phyloP scores from a whole-genome alignment of 31 red algal genomes.

The Endocladia muricata region DNA sequence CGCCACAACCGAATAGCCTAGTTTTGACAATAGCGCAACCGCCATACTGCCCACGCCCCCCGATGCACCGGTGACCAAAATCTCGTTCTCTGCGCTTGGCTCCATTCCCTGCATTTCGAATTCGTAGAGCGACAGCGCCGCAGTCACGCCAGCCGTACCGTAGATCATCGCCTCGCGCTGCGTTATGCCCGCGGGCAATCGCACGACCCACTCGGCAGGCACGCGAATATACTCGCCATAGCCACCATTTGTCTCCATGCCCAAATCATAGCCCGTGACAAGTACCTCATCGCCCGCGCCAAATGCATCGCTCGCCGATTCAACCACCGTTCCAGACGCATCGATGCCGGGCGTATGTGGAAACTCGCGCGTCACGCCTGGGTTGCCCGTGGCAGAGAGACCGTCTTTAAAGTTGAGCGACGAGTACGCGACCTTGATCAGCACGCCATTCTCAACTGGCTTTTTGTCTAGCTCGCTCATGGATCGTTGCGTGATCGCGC shows the following conservation, averaged over 20 bases:
- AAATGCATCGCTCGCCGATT: too few species aligned
- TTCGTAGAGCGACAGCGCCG: not conserved
- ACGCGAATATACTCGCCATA: not conserved
- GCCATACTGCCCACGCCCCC: not conserved
- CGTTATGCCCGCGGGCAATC: not conserved
- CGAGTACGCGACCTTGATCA: not conserved
- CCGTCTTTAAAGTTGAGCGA: not conserved
- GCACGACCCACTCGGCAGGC: not conserved
- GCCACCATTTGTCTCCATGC: not conserved
- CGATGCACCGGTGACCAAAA: not conserved
- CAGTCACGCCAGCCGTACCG: not conserved
- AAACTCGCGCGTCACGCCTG: not conserved
- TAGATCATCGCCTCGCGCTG: not conserved
- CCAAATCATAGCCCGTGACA: not conserved
- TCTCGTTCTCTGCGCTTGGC: not conserved
- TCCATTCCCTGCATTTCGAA: not conserved
- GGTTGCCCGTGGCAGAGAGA: not conserved
- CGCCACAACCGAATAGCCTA: not conserved
- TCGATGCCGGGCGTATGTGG: constrained; percentile 1
- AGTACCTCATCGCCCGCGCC: not conserved
- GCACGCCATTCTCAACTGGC: not conserved
- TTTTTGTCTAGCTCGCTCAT: too few species aligned
- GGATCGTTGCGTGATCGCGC: too few species aligned
- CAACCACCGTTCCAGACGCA: not conserved
- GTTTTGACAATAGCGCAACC: not conserved